phyloP scores from a whole-genome alignment of 176 grass and related monocot species.

The Luzula sylvatica region DNA sequence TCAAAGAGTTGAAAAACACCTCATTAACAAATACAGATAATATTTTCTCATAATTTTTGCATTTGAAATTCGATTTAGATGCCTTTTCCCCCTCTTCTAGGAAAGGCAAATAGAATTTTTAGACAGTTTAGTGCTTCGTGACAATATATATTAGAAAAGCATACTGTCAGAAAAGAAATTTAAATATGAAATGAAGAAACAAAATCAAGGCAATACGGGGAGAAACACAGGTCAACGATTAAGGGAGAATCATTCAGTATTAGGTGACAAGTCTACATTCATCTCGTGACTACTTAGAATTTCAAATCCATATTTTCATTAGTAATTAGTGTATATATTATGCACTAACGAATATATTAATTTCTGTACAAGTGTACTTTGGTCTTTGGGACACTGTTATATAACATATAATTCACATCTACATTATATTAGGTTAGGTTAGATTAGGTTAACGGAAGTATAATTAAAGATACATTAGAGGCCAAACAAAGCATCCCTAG shows the following conservation, averaged over 20 bases:
- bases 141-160: background rate
- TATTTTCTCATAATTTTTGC: no score
- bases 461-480: conserved; percentile 12
- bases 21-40: no score
- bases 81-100: background rate
- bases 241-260: conserved; percentile 25
- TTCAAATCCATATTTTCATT: no score
- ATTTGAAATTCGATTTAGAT: background rate
- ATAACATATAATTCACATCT: background rate
- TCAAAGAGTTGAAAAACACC: no score
- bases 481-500: conserved; percentile 18
- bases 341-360: background rate
- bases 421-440: conserved; percentile 7
- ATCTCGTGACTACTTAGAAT: conserved; percentile 19
- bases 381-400: background rate
- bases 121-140: conserved; percentile 4
- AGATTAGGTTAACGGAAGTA: conserved; percentile 5
- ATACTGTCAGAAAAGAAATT: background rate
- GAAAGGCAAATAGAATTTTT: conserved; percentile 7
- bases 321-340: no score
- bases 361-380: background rate
- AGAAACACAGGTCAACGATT: conserved; percentile 21
- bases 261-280: conserved; percentile 9
- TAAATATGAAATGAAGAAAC: background rate
- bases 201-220: conserved; percentile 1